Conservation (phyloP, 2,329 filamentous ascomycete species). For the Fusarium verticillioides region DNA sequence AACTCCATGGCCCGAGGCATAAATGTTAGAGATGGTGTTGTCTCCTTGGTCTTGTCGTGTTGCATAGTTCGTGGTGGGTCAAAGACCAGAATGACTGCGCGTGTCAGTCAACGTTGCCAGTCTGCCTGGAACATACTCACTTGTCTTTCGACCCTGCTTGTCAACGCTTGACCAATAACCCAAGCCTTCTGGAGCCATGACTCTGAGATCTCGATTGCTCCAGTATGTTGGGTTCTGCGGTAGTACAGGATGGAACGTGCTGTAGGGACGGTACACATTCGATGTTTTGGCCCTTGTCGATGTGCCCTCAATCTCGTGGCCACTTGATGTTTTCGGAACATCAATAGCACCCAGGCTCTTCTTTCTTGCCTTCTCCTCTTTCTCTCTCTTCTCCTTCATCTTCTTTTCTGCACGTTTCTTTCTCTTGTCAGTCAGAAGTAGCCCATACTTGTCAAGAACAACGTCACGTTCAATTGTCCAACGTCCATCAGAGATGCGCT, state of each 20-base stretch:
- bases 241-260: conserved; percentile 41
- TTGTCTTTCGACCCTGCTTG: conserved; percentile 21
- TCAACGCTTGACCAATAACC: conserved; percentile 42
- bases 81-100: conserved; percentile 38
- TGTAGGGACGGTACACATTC: conserved; percentile 46
- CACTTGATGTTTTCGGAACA: neutral
- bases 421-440: conserved; percentile 17
- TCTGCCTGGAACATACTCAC: conserved; percentile 12
- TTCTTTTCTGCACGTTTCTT: conserved; percentile 14
- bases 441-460: conserved; percentile 8
- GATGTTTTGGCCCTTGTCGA: conserved; percentile 35
- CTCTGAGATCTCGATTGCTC: conserved; percentile 44
- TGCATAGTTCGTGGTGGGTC: conserved; percentile 41
- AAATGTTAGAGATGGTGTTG: conserved; percentile 40
- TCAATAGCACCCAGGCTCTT: neutral
- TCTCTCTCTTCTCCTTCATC: conserved; percentile 3
- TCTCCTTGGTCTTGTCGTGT: conserved; percentile 31
- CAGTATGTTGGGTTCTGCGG: conserved; percentile 38
- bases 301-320: conserved; percentile 3
- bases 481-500: conserved; percentile 11
- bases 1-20: conserved; percentile 46
- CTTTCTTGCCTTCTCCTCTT: conserved; percentile 6
- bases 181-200: conserved; percentile 43
- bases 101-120: neutral
- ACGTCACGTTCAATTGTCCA: conserved; percentile 24